Conservation (phyloP, 108 stramenopile species). For the Cyclotella kingstonii region DNA sequence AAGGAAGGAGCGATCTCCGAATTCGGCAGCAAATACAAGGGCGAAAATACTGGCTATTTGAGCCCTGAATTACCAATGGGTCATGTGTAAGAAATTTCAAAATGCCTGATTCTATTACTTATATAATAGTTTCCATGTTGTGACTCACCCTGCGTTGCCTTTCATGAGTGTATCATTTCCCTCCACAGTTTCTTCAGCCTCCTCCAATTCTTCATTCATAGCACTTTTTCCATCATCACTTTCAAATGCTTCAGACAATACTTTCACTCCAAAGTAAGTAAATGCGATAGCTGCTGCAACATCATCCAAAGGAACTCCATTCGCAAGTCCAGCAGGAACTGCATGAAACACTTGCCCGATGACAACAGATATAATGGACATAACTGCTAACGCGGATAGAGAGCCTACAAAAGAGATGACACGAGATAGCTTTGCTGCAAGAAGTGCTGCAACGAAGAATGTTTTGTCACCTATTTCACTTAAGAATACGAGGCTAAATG, state of each 20-base stretch:
- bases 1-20: constrained; percentile 94
- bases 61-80: constrained; percentile 36
- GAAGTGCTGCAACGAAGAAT: constrained; percentile 97
- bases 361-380: constrained; percentile 94
- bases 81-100: background rate
- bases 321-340: constrained; percentile 74
- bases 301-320: constrained; percentile 89
- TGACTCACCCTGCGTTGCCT: constrained; percentile 51
- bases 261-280: constrained; percentile 96
- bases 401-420: constrained; percentile 91
- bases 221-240: constrained; percentile 64
- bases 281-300: constrained; percentile 91
- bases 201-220: constrained; percentile 95
- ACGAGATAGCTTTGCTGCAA: constrained; percentile 87
- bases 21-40: constrained; percentile 93
- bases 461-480: constrained; percentile 99
- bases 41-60: constrained; percentile 78
- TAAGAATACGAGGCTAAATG: constrained; percentile 93
- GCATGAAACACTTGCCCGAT: constrained; percentile 94
- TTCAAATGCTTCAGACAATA: constrained; percentile 88
- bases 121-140: constrained; percentile 6
- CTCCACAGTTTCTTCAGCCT: constrained; percentile 90
- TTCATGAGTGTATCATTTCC: constrained; percentile 44
- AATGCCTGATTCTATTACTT: background rate
- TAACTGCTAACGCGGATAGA: constrained; percentile 89